Conservation (phyloP, 805 yeast genomes). For the Barnettozyma californica region DNA sequence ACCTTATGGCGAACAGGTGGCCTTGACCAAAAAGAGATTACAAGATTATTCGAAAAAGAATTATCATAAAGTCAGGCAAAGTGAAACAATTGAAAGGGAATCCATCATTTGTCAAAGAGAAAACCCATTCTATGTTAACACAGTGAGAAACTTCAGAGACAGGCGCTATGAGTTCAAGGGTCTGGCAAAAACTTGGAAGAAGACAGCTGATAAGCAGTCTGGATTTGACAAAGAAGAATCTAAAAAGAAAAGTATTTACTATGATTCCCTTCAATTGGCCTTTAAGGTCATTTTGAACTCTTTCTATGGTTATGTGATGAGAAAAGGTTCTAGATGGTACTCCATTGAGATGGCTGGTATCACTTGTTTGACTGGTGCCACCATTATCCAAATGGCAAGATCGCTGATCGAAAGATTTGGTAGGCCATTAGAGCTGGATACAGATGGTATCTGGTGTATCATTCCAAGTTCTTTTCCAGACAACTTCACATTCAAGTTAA, state of each 20-base stretch:
- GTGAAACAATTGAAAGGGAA: slow-evolving; percentile 82
- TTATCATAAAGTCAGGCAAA: slow-evolving; percentile 72
- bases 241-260: slow-evolving; percentile 84
- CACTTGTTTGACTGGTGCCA: slow-evolving; percentile 96
- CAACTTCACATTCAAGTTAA: slow-evolving; percentile 62
- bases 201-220: slow-evolving; percentile 55
- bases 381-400: slow-evolving; percentile 96
- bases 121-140: slow-evolving; percentile 93
- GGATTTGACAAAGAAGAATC: slow-evolving; percentile 78
- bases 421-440: slow-evolving; percentile 91
- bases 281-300: slow-evolving; percentile 96
- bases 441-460: slow-evolving; percentile 99
- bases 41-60: slow-evolving; percentile 82
- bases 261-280: slow-evolving; percentile 93
- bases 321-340: slow-evolving; percentile 98
- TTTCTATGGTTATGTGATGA: slow-evolving; percentile 97
- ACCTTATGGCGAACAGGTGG: slow-evolving; percentile 70
- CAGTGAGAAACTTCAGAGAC: slow-evolving; percentile 92
- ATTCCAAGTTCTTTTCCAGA: slow-evolving; percentile 93
- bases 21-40: slow-evolving; percentile 66
- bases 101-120: slow-evolving; percentile 96
- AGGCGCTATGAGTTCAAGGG: slow-evolving; percentile 95
- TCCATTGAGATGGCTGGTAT: slow-evolving; percentile 99
- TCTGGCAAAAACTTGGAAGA: slow-evolving; percentile 90
- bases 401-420: slow-evolving; percentile 88